Conservation (phyloP, 768 basidiomycete species). For the Agaricus sinodeliciosus region DNA sequence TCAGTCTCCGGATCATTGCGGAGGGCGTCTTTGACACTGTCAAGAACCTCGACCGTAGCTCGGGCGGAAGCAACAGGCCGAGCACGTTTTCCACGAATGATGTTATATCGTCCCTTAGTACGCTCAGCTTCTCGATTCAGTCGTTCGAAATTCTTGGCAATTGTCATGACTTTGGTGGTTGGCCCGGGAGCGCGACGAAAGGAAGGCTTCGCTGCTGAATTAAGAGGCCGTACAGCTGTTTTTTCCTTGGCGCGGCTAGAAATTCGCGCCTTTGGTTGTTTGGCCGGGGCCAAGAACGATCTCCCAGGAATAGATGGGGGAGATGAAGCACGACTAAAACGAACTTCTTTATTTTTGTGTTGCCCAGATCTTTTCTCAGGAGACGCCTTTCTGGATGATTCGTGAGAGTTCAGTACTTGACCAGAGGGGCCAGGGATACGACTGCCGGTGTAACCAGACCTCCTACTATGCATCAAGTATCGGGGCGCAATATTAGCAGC, state of each 20-base stretch:
- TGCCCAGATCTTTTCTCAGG: conserved; percentile 59
- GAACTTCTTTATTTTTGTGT: conserved; percentile 31
- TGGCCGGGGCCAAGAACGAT: conserved; percentile 14
- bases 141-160: conserved; percentile 87
- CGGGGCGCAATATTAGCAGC: conserved; percentile 87
- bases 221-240: conserved; percentile 30
- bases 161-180: conserved; percentile 76
- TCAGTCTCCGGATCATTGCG: conserved; percentile 63
- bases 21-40: conserved; percentile 88
- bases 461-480: conserved; percentile 52
- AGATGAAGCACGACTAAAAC: conserved; percentile 39
- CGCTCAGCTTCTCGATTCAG: conserved; percentile 70
- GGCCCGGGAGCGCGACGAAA: conserved; percentile 47
- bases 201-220: conserved; percentile 38
- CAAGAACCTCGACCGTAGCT: conserved; percentile 83
- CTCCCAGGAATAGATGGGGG: conserved; percentile 23
- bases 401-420: conserved; percentile 46
- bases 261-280: conserved; percentile 31
- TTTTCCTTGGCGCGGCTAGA: conserved; percentile 36
- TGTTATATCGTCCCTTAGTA: conserved; percentile 72
- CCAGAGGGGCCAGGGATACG: conserved; percentile 51
- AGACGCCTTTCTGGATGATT: conserved; percentile 59
- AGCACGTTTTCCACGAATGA: conserved; percentile 79
- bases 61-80: conserved; percentile 87
- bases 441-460: conserved; percentile 32